Evolutionary conservation across 106 monocot species (phyloP), one percentile per base, ranked within the genome.

Genomic region (Vanilla planifolia): DNA sequence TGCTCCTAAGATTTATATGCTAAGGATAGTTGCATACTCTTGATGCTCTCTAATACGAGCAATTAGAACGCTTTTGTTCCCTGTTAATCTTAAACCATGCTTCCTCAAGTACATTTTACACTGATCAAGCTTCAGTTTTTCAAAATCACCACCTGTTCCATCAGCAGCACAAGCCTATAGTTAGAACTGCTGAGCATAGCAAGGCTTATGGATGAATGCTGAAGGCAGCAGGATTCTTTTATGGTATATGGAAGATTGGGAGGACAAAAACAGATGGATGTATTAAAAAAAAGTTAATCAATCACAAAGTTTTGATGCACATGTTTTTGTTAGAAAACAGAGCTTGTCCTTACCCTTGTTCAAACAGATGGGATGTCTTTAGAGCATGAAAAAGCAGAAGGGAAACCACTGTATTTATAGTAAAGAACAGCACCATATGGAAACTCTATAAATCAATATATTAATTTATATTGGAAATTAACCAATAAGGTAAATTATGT

Each of bases 41-140:
- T 73, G 52, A 64, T 93, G 79, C 69, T 85, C 78, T 66, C 65
- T 75, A 36, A 93, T 81, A 30, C 88, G 74, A 0, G 40, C 70
- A n/a, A 81, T 41, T 14, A 93, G 74, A 41, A 76, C 58, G 9
- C 53, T 66, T 63, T 93, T 93, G 37, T 81, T 93, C 35, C 88
- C 88, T 19, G 78, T 81, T 32, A 81, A 51, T 71, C 88, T 88
- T 51, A 93, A 36, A 10, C 76, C 78, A 77, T 88, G 48, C 40
- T 80, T 84, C 66, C 84, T 88, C 46, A 93, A 52, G 65, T 93
- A 93, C 32, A 76, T 46, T 71, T 88, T 93, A 73, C 84, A 93
- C 22, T 88, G 70, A 30, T 88, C 81, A 22, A 88, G 56, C 56
- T 78, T 93, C 14, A 93, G 28, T 63, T 79, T 81, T 40, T 79